phyloP scores from a whole-genome alignment of 495 filamentous ascomycete genomes.

The Collariella sp. region DNA sequence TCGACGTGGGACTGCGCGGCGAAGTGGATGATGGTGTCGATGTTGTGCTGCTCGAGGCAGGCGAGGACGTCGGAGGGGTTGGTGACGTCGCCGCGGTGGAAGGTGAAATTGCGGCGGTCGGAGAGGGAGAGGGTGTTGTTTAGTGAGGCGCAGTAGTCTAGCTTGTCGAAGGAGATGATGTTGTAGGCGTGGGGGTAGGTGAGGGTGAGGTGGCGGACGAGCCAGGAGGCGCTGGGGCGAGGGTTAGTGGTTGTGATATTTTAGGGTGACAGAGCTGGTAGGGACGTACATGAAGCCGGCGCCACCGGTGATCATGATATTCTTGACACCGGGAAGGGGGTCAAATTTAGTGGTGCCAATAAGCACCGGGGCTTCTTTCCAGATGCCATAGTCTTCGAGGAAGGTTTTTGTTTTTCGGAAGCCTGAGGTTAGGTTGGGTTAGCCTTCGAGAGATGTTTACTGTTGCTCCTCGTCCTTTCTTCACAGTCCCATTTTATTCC shows the following conservation, averaged over 20 bases:
- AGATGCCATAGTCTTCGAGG: conserved; percentile 46
- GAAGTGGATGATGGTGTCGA: conserved; percentile 71
- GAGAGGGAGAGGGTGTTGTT: conserved; percentile 59
- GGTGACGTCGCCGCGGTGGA: conserved; percentile 63
- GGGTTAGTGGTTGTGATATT: conserved; percentile 2
- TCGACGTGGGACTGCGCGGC: conserved; percentile 70
- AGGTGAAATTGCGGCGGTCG: conserved; percentile 58
- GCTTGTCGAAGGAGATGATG: conserved; percentile 66
- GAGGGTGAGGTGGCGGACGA: conserved; percentile 59
- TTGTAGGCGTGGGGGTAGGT: conserved; percentile 62
- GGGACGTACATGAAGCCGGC: conserved; percentile 60
- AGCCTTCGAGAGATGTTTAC: background rate
- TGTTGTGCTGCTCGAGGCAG: conserved; percentile 50
- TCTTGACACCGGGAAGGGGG: conserved; percentile 52
- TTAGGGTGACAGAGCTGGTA: background rate
- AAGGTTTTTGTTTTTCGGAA: conserved; percentile 27
- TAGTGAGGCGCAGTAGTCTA: conserved; percentile 64
- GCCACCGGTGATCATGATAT: conserved; percentile 66
- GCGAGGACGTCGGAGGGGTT: conserved; percentile 51
- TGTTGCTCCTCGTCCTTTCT: background rate
- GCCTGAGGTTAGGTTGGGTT: background rate
- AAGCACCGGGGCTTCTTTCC: conserved; percentile 58
- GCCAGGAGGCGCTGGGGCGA: conserved; percentile 51
- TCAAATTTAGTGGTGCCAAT: conserved; percentile 56
- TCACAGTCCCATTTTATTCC: background rate